Base-by-base conservation (phyloP, 768 basidiomycete genomes). In the Mycena vulgaris region DNA sequence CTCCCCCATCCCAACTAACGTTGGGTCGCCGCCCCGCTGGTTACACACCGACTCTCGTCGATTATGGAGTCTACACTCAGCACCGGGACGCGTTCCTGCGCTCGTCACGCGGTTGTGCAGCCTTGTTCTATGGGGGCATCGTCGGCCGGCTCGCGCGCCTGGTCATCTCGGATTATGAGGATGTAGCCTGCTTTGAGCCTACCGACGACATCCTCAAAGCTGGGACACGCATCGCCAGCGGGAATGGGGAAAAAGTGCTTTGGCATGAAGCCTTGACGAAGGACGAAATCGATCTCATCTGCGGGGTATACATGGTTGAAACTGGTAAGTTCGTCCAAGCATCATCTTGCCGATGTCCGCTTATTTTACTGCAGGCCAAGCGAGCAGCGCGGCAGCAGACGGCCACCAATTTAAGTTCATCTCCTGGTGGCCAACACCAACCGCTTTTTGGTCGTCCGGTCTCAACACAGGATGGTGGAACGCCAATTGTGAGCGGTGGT, bases 401-500 rank as follows among this genome's bases (percentile, higher is more conserved):
- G 70, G 61, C n/a, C 31, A 58, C 11, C 65, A 67, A 51, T 11
- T 63, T 19, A 61, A 67, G 48, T 65, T 62, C 27, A 56, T 71
- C 27, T 67, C 65, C 33, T 71, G 70, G 70, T 71, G 64, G 64
- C 70, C 60, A 19, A 61, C 25, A 37, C 64, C 56, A 39, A 45
- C 45, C 19, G 61, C 70, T n/a, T 67, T 71, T 27, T 56, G 30
- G 39, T 57, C 53, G 13, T 65, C 64, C 31, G 64, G 53, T n/a
- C n/a, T n/a, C n/a, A n/a, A n/a, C n/a, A n/a, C n/a, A n/a, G n/a
- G n/a, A n/a, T n/a, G n/a, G n/a, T n/a, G n/a, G n/a, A n/a, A n/a
- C n/a, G n/a, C n/a, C n/a, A n/a, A n/a, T n/a, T n/a, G n/a, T n/a
- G n/a, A n/a, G n/a, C n/a, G n/a, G n/a, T n/a, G n/a, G n/a, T n/a